phyloP scores from a whole-genome alignment of 2,329 filamentous ascomycete species.

The Alternaria incomplexa region DNA sequence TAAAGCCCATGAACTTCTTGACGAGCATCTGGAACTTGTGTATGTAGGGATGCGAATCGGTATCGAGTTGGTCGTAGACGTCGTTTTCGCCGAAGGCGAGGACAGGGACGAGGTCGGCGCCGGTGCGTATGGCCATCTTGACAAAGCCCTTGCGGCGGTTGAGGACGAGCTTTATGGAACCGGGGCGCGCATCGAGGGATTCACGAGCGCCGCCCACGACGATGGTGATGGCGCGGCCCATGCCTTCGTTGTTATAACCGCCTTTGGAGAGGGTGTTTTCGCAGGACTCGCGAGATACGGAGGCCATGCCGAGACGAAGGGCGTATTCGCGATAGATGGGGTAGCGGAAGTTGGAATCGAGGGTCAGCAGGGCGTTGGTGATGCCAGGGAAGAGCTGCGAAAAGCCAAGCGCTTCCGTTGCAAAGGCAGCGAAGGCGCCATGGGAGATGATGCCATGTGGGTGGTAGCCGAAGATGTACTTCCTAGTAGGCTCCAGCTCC shows the following conservation, averaged over 20 bases:
- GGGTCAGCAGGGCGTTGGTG: conserved; percentile 88
- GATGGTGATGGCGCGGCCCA: conserved; percentile 95
- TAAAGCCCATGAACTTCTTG: conserved; percentile 89
- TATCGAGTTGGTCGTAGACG: conserved; percentile 87
- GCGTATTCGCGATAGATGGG: conserved; percentile 95
- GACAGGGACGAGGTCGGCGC: conserved; percentile 93
- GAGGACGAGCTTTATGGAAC: conserved; percentile 77
- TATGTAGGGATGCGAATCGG: conserved; percentile 76
- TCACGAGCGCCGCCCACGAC: conserved; percentile 93
- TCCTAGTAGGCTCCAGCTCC: conserved; percentile 77
- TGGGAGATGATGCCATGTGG: conserved; percentile 97
- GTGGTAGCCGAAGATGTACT: conserved; percentile 97
- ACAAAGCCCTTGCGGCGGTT: conserved; percentile 89
- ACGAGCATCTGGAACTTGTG: conserved; percentile 82
- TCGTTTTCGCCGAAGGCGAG: conserved; percentile 96
- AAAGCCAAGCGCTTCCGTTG: conserved; percentile 88
- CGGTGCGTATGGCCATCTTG: conserved; percentile 87
- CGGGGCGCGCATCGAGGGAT: conserved; percentile 85
- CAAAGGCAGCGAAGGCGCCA: conserved; percentile 92
- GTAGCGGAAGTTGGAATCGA: conserved; percentile 95
- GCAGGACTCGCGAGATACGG: conserved; percentile 90
- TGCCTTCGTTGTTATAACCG: conserved; percentile 77
- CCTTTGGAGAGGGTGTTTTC: conserved; percentile 85
- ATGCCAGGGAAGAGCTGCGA: conserved; percentile 89
- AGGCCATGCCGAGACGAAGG: conserved; percentile 84